phyloP scores from a whole-genome alignment of 129 eudicot genomes.

The Ambrosia trifida region DNA sequence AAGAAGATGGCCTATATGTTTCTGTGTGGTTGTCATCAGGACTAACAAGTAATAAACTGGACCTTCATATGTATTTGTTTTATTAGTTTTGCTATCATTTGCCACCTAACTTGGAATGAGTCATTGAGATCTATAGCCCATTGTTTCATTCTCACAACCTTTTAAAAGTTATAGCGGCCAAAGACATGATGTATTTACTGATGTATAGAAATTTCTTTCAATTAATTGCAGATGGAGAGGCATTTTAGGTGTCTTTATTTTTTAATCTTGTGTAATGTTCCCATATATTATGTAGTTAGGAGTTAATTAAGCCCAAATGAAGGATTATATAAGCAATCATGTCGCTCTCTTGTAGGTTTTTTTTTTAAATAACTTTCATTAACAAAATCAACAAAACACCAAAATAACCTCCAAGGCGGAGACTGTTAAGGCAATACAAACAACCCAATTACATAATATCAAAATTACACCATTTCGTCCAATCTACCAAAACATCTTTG shows the following conservation, averaged over 20 bases:
- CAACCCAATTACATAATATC: no score
- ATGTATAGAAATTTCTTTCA: neutral
- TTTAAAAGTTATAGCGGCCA: neutral
- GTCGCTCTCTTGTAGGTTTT: no score
- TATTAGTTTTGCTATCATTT: constrained; percentile 13
- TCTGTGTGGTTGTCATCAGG: constrained; percentile 14
- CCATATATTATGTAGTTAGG: neutral
- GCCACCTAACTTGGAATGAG: no score
- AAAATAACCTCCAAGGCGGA: no score
- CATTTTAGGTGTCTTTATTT: neutral
- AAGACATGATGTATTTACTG: neutral
- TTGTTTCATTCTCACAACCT: constrained; percentile 17
- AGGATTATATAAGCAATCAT: neutral
- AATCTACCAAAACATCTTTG: no score
- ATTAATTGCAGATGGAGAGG: neutral
- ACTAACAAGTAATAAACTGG: neutral
- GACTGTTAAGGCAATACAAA: no score
- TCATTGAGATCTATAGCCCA: constrained; percentile 17
- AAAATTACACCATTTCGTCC: no score
- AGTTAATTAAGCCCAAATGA: neutral
- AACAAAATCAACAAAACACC: no score
- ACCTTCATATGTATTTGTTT: neutral
- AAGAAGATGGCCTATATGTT: constrained; percentile 31
- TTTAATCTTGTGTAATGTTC: neutral
- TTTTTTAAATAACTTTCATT: no score